Base-by-base conservation (phyloP, 169 alveolate genomes). In the Cryptosporidium xiaoi region DNA sequence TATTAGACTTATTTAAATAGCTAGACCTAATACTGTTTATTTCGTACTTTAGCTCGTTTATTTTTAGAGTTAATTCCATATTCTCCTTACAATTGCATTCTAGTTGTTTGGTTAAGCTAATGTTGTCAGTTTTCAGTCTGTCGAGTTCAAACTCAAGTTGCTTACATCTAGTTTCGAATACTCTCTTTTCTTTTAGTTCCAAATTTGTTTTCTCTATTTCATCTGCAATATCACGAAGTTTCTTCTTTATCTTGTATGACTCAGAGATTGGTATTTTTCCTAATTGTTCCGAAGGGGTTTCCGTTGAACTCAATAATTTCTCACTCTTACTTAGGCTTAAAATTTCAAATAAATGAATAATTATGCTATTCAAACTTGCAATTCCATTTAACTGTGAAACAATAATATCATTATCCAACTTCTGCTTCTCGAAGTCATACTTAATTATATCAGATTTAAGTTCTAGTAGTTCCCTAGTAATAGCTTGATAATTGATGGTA, bases 61-160 rank as follows among this genome's bases (percentile, higher is more conserved):
- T 24, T n/a, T 36, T 20, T 3, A n/a, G 0, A 3, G 5, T 29
- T 2, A 69, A 16, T 51, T 69, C 67, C 5, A 34, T 69, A n/a
- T 69, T 69, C 53, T 69, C 83, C 51, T 69, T 51, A 20, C n/a
- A 18, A n/a, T 48, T 36, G 3, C 8, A 20, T 20, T 50, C 48
- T 50, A 67, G 16, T 50, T 24, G 53, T 0, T 67, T 64, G 16
- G 33, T 48, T 20, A 67, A 29, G 31, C 13, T 51, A n/a, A 6
- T 40, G 18, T 50, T 67, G n/a, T 67, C 82, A 48, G 50, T 67
- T 53, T 53, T 53, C 20, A 34, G 10, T 12, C 65, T 24, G 27
- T 69, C 83, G 29, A 55, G n/a, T 36, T 69, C 83, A 10, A 69
- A 27, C 36, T 69, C 67, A 69, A 69, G 67, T 34, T 51, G 31